Conservation (phyloP, 768 basidiomycete genomes). For the Rhodotorula babjevae region DNA sequence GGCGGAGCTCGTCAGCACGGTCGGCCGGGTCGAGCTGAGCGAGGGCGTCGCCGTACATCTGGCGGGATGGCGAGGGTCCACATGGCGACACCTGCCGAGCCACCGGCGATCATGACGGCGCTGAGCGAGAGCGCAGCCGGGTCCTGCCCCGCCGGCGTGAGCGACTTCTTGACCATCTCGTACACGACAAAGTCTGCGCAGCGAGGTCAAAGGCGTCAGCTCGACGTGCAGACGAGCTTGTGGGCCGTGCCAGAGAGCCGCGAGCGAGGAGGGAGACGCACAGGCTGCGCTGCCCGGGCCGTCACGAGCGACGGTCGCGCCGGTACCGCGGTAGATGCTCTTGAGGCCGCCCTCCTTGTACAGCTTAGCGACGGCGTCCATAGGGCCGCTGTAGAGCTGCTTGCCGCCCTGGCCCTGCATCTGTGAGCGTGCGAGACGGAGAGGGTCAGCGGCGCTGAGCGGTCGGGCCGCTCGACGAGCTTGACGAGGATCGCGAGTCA, state of each 20-base stretch:
- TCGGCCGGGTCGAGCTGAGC: not conserved
- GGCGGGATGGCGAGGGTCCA: conserved; percentile 97
- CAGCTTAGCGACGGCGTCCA: conserved; percentile 81
- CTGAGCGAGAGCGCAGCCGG: conserved; percentile 75
- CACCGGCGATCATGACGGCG: conserved; percentile 84
- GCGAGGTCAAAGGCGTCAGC: too few species aligned
- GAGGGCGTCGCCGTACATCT: conserved; percentile 57
- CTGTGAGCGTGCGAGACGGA: conserved; percentile 47
- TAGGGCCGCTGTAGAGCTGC: conserved; percentile 77
- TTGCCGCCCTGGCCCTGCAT: conserved; percentile 81
- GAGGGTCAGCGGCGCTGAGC: too few species aligned
- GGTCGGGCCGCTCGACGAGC: too few species aligned
- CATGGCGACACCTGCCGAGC: conserved; percentile 93
- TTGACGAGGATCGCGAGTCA: too few species aligned
- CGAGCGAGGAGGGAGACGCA: not conserved
- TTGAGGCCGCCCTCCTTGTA: conserved; percentile 89
- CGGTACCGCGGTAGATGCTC: conserved; percentile 86
- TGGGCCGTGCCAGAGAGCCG: too few species aligned
- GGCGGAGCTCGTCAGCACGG: not conserved
- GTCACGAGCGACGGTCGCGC: conserved; percentile 89
- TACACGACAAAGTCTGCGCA: conserved; percentile 72
- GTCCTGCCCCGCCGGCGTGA: conserved; percentile 76
- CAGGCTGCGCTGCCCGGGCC: conserved; percentile 94
- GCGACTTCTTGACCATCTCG: conserved; percentile 79
- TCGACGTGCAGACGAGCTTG: too few species aligned